These are phyloP conservation scores for Pseudonectria foliicola DNA, from an alignment of 2,329 filamentous ascomycete species.

Conservation along the genomic window DNA sequence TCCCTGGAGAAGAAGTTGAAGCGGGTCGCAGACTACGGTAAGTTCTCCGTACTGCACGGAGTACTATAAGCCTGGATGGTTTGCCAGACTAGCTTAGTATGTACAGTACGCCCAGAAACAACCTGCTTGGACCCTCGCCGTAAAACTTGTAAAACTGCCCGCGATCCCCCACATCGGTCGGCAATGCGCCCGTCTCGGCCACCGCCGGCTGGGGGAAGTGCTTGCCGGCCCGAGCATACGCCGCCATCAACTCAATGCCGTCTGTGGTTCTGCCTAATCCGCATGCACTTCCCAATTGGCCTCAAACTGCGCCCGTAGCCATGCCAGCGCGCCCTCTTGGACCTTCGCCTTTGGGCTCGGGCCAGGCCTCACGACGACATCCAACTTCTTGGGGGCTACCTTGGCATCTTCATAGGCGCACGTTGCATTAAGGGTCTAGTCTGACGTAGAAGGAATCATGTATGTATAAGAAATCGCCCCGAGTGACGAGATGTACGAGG, in stretches of 20 bases:
- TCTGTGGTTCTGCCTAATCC: conserved; percentile 50
- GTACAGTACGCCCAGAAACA: conserved; percentile 27
- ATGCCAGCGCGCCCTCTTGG: conserved; percentile 30
- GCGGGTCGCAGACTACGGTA: no score
- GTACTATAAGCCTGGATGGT: conserved; percentile 30
- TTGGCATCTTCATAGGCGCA: conserved; percentile 37
- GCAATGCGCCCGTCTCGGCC: conserved; percentile 35
- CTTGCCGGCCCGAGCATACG: conserved; percentile 38
- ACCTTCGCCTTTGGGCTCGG: conserved; percentile 33
- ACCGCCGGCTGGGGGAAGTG: conserved; percentile 37
- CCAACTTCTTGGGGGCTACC: conserved; percentile 43
- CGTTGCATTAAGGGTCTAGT: conserved; percentile 31
- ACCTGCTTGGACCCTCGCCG: conserved; percentile 26
- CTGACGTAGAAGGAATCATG: conserved; percentile 37
- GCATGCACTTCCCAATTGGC: no score
- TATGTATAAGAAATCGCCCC: conserved; percentile 25
- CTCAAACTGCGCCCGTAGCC: conserved; percentile 35
- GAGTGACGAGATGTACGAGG: conserved; percentile 40
- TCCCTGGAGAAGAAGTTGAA: no score
- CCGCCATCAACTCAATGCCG: conserved; percentile 48
- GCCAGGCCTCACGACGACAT: conserved; percentile 45
- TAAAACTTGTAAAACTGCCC: conserved; percentile 40
- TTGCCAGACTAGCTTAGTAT: conserved; percentile 32
- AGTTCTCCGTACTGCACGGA: no score
- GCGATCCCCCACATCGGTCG: conserved; percentile 44